Evolutionary conservation across 2,329 filamentous ascomycete genomes (phyloP), one percentile per base, ranked within the genome.

Genomic region (Amauroascus niger): DNA sequence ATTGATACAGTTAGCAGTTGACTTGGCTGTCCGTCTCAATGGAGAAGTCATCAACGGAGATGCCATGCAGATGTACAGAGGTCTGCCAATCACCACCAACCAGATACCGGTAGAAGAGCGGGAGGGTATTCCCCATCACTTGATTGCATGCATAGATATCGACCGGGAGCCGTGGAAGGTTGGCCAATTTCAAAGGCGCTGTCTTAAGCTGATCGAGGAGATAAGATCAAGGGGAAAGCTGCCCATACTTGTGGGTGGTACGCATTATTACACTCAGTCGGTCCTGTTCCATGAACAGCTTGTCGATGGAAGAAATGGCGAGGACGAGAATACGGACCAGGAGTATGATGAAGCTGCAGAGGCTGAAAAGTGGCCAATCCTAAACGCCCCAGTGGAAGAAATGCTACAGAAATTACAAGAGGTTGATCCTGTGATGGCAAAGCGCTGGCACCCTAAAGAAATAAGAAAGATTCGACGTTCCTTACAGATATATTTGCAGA

Each of bases 41-140:
- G 93, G 94, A 65, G 93, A 98, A 69, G 80, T 98, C 50, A 89
- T 98, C 72, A 98, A 98, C 66, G 88, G 88, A 45, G 93, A 98
- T 75, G 93, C 93, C 37, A 95, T 98, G 89, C 93, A 98, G 68
- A 83, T 98, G 72, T 98, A 98, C 69, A 79, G 80, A 51, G 93
- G 93, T 2, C 74, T 98, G 41, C 89, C 93, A 4, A 84, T 97
- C 59, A 91, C 97, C 61, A 98, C 93, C 24, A 98, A 98, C 69
- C 95, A 97, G 67, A 86, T 97, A 55, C 81, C 87, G 0, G 50
- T 65, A 0, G 77, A 82, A 18, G 91, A 97, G 67, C 83, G 83
- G 63, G 79, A 84, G 57, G 87, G 85, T 8, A 76, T 98, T 9
- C 85, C 86, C 3, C 93, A 98, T 66, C 91, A 98, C 68, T 74